A percentile compares a stretch with the other conserved stretches of the same genome.
Conservation (phyloP, 176 grass and related monocot species). For the Stipa capillata region DNA sequence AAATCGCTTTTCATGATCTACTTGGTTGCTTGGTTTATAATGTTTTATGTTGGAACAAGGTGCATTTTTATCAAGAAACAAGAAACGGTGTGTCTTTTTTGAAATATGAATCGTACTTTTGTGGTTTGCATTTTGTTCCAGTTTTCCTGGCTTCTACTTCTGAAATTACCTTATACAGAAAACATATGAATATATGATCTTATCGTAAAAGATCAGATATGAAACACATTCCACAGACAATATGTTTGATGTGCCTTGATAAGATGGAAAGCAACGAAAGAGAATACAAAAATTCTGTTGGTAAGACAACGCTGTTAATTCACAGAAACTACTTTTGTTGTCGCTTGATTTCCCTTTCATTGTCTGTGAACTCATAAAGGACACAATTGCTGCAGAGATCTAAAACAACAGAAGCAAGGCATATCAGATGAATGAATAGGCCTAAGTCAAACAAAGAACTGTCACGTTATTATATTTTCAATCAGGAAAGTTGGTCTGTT, state of each 20-base stretch:
- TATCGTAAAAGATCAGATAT: not conserved
- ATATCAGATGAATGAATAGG: not conserved
- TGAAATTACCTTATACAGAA: no score
- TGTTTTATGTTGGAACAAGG: not conserved
- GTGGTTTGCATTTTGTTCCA: not conserved
- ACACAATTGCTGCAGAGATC: not conserved
- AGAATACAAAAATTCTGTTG: no score
- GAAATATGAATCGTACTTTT: not conserved
- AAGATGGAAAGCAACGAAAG: not conserved
- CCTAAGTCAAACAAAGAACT: not conserved
- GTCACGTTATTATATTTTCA: not conserved
- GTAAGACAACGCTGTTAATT: not conserved
- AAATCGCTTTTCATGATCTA: not conserved
- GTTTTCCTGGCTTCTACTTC: not conserved
- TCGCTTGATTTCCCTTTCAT: not conserved
- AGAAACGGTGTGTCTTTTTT: not conserved
- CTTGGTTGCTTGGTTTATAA: not conserved
- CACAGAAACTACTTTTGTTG: not conserved
- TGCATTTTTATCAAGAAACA: not conserved
- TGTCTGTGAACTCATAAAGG: not conserved
- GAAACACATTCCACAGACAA: not conserved
- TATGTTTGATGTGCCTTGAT: not conserved
- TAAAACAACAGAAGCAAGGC: not conserved
- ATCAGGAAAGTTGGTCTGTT: constrained; percentile 56
- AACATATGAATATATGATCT: not conserved